A percentile compares a stretch with the other conserved stretches of the same genome.
These are phyloP conservation scores for Akebia trifoliata DNA, from an alignment of 164 flowering plant genomes.

Conservation along the genomic window DNA sequence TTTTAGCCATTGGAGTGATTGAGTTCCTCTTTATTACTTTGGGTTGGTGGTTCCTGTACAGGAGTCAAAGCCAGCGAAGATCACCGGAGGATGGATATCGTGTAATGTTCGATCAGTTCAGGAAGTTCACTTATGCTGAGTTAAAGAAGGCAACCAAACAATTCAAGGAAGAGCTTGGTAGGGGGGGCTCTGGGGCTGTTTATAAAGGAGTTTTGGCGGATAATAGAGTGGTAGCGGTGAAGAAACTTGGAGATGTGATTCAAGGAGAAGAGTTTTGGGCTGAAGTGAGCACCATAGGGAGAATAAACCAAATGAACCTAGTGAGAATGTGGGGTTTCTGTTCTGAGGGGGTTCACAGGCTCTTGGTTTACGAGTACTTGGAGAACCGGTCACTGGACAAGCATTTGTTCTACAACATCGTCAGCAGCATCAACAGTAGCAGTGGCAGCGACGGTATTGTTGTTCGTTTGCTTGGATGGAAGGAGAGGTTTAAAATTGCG, in stretches of 20 bases:
- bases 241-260: constrained; percentile 17
- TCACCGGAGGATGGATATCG: constrained; percentile 13
- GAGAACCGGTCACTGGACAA: constrained; percentile 19
- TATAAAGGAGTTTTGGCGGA: constrained; percentile 20
- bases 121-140: constrained; percentile 20
- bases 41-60: constrained; percentile 16
- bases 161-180: constrained; percentile 21
- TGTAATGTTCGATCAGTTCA: constrained; percentile 14
- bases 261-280: constrained; percentile 29
- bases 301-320: constrained; percentile 25
- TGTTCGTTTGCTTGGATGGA: not conserved
- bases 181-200: constrained; percentile 21
- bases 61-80: not conserved
- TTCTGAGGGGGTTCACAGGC: constrained; percentile 13
- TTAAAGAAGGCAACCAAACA: constrained; percentile 19
- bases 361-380: constrained; percentile 21
- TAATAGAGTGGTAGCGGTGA: constrained; percentile 17
- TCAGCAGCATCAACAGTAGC: too few species aligned
- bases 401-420: constrained; percentile 6
- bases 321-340: constrained; percentile 26
- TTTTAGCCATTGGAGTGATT: constrained; percentile 12
- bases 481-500: constrained; percentile 11
- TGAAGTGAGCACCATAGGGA: constrained; percentile 24
- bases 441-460: too few species aligned
- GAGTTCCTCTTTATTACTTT: constrained; percentile 12